A percentile compares a stretch with the other conserved stretches of the same genome.
These are phyloP conservation scores for Acacia pycnantha DNA, from an alignment of 331 rosid species.

Conservation along the genomic window DNA sequence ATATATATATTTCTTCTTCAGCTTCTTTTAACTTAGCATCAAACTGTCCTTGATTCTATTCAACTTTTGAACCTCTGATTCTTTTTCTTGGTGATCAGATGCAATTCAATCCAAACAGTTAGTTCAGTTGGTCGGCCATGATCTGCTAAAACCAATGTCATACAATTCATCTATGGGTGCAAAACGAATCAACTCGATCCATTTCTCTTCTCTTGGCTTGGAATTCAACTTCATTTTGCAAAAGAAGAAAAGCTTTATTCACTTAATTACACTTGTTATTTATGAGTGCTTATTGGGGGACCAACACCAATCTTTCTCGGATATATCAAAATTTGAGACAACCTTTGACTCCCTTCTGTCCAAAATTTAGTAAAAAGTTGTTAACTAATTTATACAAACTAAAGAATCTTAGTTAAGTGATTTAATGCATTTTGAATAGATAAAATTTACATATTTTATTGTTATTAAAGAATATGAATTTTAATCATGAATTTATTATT, in stretches of 20 bases:
- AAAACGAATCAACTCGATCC: not conserved
- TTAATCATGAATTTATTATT: too few relatives aligned
- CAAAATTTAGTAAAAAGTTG: too few relatives aligned
- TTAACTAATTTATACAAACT: too few relatives aligned
- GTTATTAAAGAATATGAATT: too few relatives aligned
- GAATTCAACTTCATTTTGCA: not conserved
- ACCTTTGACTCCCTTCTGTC: not conserved
- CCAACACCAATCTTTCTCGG: not conserved
- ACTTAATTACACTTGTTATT: not conserved
- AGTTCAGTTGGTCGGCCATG: slow-evolving; percentile 65
- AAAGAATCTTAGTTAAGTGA: too few relatives aligned
- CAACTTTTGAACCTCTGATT: slow-evolving; percentile 34
- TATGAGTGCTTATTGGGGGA: not conserved
- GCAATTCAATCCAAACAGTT: slow-evolving; percentile 53
- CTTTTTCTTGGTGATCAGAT: slow-evolving; percentile 34
- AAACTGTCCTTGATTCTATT: slow-evolving; percentile 36
- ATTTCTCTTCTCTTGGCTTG: not conserved
- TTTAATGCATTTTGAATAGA: too few relatives aligned
- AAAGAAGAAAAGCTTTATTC: not conserved
- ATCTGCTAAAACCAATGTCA: not conserved
- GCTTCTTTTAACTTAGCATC: slow-evolving; percentile 19
- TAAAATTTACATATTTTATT: too few relatives aligned
- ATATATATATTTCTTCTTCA: not conserved
- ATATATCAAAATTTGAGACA: not conserved
- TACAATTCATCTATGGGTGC: not conserved